Base-by-base conservation (phyloP, 345 rosid genomes). In the Anacardium occidentale region DNA sequence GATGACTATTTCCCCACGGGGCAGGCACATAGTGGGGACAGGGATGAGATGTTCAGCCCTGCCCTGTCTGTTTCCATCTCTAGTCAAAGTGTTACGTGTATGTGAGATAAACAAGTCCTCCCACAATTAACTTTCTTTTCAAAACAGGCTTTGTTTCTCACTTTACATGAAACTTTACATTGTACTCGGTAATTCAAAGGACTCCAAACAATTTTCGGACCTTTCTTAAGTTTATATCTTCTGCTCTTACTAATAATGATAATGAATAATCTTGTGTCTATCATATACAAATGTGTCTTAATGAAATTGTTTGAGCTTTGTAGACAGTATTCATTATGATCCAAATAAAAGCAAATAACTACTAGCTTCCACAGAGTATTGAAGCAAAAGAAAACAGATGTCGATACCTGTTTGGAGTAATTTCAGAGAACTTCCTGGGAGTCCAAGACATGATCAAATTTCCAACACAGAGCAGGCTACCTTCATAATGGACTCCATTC, bases 391-490 rank as follows among this genome's bases (percentile, higher is more conserved):
- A 69, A 50, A 22, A 48, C 61, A 7, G 15, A 20, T 17, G 15
- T 13, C 34, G 37, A 42, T 56, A 88, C 98, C 98, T 90, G 47
- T 90, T 83, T 29, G 97, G 81, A 61, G 97, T 94, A 56, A 94
- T 81, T 21, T 92, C 91, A 0, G 97, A 88, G 71, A 90, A 89
- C 50, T 76, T 80, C 10, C 47, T 72, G 73, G 98, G 97, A 54
- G 83, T 73, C 98, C 98, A 94, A 15, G 97, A 94, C 85, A 89
- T 78, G 0, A 88, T 78, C 82, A 94, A 81, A 76, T 92, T 91
- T 74, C 97, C 97, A 44, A 90, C 86, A 75, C 97, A 91, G 50
- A 94, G 94, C 83, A 94, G 83, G 83, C 97, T 90, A 20, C 97
- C 97, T 83, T 94, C 93, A 72, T 92, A 88, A 15, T 80, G 78